Conservation (phyloP, 306 rosid species). For the Glycyrrhiza uralensis region DNA sequence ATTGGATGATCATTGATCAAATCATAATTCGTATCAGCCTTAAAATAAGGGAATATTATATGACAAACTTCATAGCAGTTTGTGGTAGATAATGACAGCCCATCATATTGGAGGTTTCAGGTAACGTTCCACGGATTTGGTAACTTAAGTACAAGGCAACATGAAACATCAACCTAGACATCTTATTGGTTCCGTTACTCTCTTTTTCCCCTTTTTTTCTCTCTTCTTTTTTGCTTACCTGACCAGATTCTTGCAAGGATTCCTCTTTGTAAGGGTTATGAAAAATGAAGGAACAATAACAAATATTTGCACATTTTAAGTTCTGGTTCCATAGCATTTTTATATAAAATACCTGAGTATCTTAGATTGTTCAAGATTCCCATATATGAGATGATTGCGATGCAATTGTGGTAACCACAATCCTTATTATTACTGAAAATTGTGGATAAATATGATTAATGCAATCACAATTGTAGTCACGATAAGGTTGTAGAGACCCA, state of each 20-base stretch:
- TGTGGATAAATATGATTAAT: too few relatives aligned
- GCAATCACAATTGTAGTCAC: too few relatives aligned
- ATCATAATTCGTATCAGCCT: background rate
- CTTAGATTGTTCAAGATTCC: background rate
- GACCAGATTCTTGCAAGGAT: background rate
- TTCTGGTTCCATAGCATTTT: background rate
- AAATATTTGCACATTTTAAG: background rate
- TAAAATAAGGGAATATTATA: background rate
- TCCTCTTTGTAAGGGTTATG: background rate
- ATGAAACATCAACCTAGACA: background rate
- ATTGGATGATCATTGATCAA: background rate
- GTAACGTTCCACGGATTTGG: background rate
- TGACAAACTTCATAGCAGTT: background rate
- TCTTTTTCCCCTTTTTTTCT: background rate
- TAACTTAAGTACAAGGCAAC: background rate
- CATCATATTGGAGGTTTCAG: background rate
- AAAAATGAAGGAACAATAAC: slow-evolving; percentile 2
- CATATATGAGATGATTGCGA: background rate
- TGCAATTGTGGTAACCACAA: too few relatives aligned
- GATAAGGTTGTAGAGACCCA: too few relatives aligned
- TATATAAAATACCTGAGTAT: background rate
- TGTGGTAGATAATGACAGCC: background rate
- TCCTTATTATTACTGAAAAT: too few relatives aligned
- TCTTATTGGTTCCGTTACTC: background rate
- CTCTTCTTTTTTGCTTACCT: background rate